Evolutionary conservation across 2,329 filamentous ascomycete genomes (phyloP).

Genomic region (Penicillium frequentans): DNA sequence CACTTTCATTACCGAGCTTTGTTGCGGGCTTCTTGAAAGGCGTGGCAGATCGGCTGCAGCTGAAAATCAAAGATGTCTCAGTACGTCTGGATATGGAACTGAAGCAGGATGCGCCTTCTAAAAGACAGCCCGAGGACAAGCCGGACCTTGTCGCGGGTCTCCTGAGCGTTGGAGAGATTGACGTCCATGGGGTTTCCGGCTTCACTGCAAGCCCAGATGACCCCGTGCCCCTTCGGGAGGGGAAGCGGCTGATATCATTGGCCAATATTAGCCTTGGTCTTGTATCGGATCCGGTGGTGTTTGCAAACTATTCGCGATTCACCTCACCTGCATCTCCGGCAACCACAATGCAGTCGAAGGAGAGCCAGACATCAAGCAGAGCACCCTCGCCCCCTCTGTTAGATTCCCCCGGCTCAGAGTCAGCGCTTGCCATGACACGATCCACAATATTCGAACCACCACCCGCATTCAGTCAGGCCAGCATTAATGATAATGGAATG

Average conservation of each 20-base stretch:
- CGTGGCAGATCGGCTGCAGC: conserved; percentile 56
- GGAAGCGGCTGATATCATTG: conserved; percentile 48
- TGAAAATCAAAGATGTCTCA: conserved; percentile 54
- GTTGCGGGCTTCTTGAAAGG: conserved; percentile 61
- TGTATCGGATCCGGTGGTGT: conserved; percentile 50
- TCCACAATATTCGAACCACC: conserved; percentile 40
- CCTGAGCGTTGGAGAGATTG: conserved; percentile 36
- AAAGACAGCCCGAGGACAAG: conserved; percentile 34
- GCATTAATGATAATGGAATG: conserved; percentile 8
- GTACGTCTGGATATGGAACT: conserved; percentile 53
- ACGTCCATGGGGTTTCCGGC: conserved; percentile 32
- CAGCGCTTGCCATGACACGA: conserved; percentile 33
- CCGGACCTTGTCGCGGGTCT: conserved; percentile 39
- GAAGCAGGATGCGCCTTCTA: conserved; percentile 38
- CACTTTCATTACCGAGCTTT: conserved; percentile 58
- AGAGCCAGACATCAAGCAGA: conserved; percentile 29
- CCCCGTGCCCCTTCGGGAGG: conserved; percentile 26
- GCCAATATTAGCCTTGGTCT: conserved; percentile 47
- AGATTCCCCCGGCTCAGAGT: conserved; percentile 24
- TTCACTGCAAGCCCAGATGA: conserved; percentile 19
- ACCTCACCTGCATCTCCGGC: conserved; percentile 32
- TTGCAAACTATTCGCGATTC: conserved; percentile 46
- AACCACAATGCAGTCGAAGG: conserved; percentile 34
- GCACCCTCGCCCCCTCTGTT: conserved; percentile 28
- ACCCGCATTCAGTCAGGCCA: conserved; percentile 7